Evolutionary conservation across 257 asterid genomes (phyloP).

Genomic region (Lithospermum erythrorhizon): DNA sequence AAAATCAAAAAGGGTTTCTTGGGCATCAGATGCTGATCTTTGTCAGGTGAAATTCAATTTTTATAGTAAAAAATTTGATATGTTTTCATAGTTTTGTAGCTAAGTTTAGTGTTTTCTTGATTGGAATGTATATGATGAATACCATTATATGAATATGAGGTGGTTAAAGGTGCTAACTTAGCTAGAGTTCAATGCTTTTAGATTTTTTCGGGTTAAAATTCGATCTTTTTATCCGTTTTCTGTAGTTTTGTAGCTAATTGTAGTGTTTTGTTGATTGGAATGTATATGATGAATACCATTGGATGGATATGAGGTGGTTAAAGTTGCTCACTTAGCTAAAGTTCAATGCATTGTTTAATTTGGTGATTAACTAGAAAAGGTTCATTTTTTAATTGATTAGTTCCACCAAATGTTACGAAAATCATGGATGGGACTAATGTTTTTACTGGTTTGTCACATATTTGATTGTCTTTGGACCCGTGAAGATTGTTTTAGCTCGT

Average conservation of each 20-base stretch:
- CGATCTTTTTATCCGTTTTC: conserved; percentile 6
- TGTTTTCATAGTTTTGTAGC: not conserved
- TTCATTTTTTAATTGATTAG: too few relatives aligned
- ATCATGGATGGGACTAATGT: too few relatives aligned
- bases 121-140: not conserved
- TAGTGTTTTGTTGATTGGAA: not conserved
- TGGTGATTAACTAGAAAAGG: too few relatives aligned
- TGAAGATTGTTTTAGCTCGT: not conserved
- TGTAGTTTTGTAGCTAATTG: not conserved
- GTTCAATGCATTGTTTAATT: too few relatives aligned
- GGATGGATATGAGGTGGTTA: not conserved
- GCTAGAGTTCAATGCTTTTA: too few relatives aligned
- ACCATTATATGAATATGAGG: not conserved
- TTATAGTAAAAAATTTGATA: conserved; percentile 6
- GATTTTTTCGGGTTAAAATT: too few relatives aligned
- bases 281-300: not conserved
- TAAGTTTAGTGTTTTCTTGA: not conserved
- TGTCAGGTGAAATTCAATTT: conserved; percentile 64
- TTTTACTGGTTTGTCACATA: not conserved
- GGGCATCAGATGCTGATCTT: conserved; percentile 92
- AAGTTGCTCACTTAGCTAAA: too few relatives aligned
- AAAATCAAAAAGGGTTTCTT: conserved; percentile 78
- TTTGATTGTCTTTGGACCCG: not conserved
- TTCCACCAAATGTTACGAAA: too few relatives aligned
- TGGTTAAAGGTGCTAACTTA: too few relatives aligned